phyloP scores from a whole-genome alignment of 1,139 yeast species.

The Suhomyces bokatorum region DNA sequence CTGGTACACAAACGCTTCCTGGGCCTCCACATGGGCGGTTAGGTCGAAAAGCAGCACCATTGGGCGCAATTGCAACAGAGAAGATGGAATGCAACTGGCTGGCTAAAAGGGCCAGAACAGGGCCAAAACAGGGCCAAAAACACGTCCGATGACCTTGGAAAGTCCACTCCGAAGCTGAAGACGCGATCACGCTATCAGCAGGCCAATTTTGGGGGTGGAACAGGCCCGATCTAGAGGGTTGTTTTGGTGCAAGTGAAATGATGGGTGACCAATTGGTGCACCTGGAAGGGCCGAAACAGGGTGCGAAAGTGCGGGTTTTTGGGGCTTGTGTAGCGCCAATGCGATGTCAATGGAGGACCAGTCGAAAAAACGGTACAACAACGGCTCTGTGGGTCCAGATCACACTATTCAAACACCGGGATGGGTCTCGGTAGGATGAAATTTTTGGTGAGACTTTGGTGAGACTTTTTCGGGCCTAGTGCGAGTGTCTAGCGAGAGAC shows the following conservation, averaged over 20 bases:
- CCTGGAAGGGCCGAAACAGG: not conserved
- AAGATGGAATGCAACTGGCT: not conserved
- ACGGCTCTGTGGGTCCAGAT: not conserved
- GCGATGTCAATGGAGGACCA: not conserved
- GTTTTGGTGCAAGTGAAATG: slow-evolving; percentile 10
- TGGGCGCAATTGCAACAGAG: slow-evolving; percentile 1
- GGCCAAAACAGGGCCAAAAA: not conserved
- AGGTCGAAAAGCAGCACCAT: slow-evolving; percentile 10
- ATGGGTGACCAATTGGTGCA: slow-evolving; percentile 6
- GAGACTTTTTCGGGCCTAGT: not conserved
- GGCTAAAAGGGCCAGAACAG: not conserved
- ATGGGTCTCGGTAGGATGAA: not conserved
- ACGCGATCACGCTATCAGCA: not conserved
- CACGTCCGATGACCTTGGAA: not conserved
- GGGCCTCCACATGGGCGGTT: slow-evolving; percentile 15
- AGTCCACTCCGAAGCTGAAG: not conserved
- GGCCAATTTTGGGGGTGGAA: not conserved
- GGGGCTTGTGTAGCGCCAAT: no score
- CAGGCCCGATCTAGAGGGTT: not conserved
- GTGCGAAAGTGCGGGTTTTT: not conserved
- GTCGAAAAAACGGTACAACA: not conserved
- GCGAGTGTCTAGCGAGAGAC: not conserved
- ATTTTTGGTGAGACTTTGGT: not conserved
- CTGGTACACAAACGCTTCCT: slow-evolving; percentile 25
- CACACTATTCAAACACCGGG: not conserved